Evolutionary conservation across 1,139 yeast genomes (phyloP).

Genomic region (Geotrichum aggregatum): DNA sequence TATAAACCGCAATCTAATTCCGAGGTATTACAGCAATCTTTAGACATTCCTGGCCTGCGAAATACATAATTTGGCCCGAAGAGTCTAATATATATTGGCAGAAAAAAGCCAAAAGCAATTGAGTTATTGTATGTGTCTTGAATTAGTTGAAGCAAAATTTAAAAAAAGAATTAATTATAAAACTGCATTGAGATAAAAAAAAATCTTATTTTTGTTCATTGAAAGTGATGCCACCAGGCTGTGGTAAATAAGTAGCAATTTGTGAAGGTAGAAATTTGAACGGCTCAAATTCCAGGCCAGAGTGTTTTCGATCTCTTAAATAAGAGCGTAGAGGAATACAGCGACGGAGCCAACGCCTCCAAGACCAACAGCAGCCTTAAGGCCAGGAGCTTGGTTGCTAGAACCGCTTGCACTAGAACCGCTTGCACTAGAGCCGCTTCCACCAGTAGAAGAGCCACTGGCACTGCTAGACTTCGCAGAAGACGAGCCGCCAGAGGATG

Average conservation of each 20-base stretch:
- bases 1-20: no score
- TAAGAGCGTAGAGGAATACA: slow-evolving; percentile 2
- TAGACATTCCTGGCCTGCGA: no score
- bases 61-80: no score
- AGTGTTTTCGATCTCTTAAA: not conserved
- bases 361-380: slow-evolving; percentile 2
- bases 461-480: not conserved
- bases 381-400: not conserved
- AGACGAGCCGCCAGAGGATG: not conserved
- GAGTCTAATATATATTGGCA: no score
- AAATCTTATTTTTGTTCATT: no score
- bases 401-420: not conserved
- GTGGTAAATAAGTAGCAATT: no score
- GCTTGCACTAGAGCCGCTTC: not conserved
- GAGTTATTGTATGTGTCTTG: no score
- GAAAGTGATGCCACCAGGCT: no score
- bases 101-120: no score
- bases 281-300: not conserved
- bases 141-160: not conserved
- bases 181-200: no score
- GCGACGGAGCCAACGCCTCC: slow-evolving; percentile 6
- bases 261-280: not conserved
- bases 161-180: not conserved
- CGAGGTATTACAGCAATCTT: no score
- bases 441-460: slow-evolving; percentile 4